Evolutionary conservation across 768 basidiomycete species (phyloP), one percentile per base, ranked within the genome.

Genomic region (Podaxis sp.): DNA sequence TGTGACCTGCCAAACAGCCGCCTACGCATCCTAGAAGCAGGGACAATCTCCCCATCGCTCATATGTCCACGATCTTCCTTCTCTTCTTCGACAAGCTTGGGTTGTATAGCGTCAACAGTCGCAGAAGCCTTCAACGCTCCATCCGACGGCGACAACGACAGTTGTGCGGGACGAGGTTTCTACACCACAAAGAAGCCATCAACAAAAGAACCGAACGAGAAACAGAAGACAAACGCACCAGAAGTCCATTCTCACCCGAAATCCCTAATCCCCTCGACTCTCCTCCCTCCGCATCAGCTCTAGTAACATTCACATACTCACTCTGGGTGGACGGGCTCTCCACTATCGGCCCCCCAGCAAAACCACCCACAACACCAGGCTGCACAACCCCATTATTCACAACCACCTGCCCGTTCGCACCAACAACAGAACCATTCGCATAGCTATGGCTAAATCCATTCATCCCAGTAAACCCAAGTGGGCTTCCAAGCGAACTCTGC

Each of bases 1-100:
- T 75, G 76, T 0, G 86, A 85, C 9, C 81, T 82, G n/a, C 88
- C 84, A 66, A 90, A 90, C 5, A 90, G 65, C 13, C 80, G 78
- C 6, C 82, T 77, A 9, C 83, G 81, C 65, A 80, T 77, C 52
- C 71, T 80, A 0, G 67, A 42, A 6, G 71, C 62, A 23, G 77
- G 73, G 14, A 72, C 72, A 54, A 75, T 72, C 66, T 89, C 87
- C 46, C 80, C 79, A 69, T 93, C 91, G 69, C 90, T 91, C 71
- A 88, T 74, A 50, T 67, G 75, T 71, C 66, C 84, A 69, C 62
- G 65, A 32, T 78, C 76, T 18, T 90, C 88, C 11, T 86, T 86
- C 3, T 73, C 75, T 32, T 61, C 70, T 4, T 65, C 66, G 32
- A 69, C 69, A 23, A 74, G 72, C 5, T 70, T 64, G 11, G 73